Base-by-base conservation (phyloP, 208 protist genomes). In the Leishmania guyanensis region DNA sequence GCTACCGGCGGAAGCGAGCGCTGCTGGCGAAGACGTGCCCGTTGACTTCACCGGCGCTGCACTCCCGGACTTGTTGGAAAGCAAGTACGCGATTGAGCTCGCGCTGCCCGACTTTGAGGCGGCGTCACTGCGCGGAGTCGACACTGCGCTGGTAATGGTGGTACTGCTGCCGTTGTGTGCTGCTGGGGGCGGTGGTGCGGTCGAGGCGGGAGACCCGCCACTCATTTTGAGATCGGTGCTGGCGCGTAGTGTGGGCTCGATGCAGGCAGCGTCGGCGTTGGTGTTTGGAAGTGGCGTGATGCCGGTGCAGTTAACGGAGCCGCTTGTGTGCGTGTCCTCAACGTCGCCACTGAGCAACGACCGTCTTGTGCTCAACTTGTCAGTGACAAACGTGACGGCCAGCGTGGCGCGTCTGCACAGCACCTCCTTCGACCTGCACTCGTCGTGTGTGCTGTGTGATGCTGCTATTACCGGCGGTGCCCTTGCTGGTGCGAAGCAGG, bases 371-470 rank as follows among this genome's bases (percentile, higher is more conserved):
- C 79, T 94, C 65, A 94, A 87, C 73, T 60, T 95, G 39, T 91
- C 83, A n/a, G 81, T 95, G 33, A 88, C 81, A 26, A 96, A 96
- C 77, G 72, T 88, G 73, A 78, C 79, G 26, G n/a, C 56, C n/a
- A 54, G 68, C 64, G 86, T 89, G 46, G 84, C 94, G 68, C 71
- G 74, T 48, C 80, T 96, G 33, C 79, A 89, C 60, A 84, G 86
- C 75, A 89, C 87, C 3, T 90, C 84, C 17, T 88, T 96, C 56
- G 93, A 96, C 69, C 82, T 95, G 54, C 89, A 90, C 81, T 91
- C 93, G 36, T 92, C 90, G n/a, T 83, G 84, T 71, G 84, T 78
- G 79, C 83, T 75, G 80, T 83, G 17, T 64, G 75, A 78, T 62
- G 80, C 26, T 72, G 82, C 62, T 65, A 72, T 53, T 1, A 77